These are phyloP conservation scores for Chlorella sp. DNA, from an alignment of 139 green algal genomes.

Conservation along the genomic window DNA sequence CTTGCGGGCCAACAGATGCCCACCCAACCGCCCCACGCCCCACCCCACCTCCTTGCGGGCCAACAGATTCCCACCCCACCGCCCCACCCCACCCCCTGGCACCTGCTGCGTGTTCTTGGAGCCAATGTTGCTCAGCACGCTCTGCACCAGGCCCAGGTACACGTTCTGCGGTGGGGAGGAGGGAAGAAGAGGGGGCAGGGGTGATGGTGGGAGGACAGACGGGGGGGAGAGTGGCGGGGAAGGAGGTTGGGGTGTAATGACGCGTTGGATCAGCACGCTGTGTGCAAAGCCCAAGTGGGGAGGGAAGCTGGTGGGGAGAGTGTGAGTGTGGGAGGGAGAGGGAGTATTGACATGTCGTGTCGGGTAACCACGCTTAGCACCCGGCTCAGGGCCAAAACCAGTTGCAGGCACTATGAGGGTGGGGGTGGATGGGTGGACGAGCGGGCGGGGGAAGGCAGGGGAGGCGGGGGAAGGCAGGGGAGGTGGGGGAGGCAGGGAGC, in stretches of 20 bases:
- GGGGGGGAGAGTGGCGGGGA: background rate
- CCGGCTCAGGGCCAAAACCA: background rate
- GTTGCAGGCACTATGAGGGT: no score
- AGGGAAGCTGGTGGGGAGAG: background rate
- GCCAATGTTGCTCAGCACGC: constrained; percentile 76
- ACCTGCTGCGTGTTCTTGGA: constrained; percentile 96
- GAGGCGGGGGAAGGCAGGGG: no score
- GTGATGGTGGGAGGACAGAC: background rate
- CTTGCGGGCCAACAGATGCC: no score
- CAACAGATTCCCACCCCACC: background rate
- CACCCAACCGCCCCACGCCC: no score
- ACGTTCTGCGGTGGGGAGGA: constrained; percentile 3
- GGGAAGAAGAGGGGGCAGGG: background rate
- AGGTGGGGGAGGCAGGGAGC: no score
- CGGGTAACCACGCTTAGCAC: background rate
- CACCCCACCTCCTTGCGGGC: no score
- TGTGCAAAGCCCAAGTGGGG: background rate
- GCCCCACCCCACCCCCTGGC: constrained; percentile 15
- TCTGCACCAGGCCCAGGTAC: constrained; percentile 73
- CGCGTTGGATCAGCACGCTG: background rate
- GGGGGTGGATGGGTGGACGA: background rate
- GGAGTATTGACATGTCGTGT: no score
- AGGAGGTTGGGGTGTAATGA: no score
- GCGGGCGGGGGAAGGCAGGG: no score
- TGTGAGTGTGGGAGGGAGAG: no score